Percentiles rank a stretch among this genome's conserved stretches.
phyloP scores from a whole-genome alignment of 495 filamentous ascomycete species.

The Aspergillus asperescens region DNA sequence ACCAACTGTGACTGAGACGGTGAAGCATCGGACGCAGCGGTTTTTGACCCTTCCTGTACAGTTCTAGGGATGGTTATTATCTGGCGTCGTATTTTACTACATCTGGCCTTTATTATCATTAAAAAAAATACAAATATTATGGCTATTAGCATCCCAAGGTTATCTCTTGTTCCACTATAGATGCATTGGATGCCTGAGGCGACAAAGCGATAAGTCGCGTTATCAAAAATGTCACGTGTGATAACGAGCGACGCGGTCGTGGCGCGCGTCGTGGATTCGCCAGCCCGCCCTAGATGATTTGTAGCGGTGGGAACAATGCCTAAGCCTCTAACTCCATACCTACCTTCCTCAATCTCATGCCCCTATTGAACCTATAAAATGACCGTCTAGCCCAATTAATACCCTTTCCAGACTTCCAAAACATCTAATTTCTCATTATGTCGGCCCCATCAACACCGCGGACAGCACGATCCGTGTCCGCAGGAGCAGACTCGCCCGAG shows the following conservation, averaged over 20 bases:
- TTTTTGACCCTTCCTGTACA: conserved; percentile 13
- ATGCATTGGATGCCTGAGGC: not conserved
- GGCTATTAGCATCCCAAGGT: not conserved
- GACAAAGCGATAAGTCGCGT: not conserved
- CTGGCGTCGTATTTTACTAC: conserved; percentile 12
- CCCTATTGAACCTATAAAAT: not conserved
- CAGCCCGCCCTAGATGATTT: conserved; percentile 7
- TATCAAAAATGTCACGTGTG: conserved; percentile 14
- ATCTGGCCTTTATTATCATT: conserved; percentile 6
- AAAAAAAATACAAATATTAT: conserved; percentile 2
- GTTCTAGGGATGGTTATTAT: conserved; percentile 14
- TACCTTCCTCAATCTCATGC: not conserved
- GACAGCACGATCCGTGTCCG: conserved; percentile 38
- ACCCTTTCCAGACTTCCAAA: not conserved
- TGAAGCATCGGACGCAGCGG: conserved; percentile 16
- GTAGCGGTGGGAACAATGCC: not conserved
- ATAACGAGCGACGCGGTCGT: conserved; percentile 19
- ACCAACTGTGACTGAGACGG: conserved; percentile 1
- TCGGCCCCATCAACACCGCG: conserved; percentile 40
- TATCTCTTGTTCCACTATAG: too few species aligned
- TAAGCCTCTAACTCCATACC: not conserved
- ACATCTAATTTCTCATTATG: conserved; percentile 21
- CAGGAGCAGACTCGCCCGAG: conserved; percentile 27
- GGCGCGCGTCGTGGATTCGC: conserved; percentile 17
- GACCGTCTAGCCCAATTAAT: not conserved